Evolutionary conservation across 441 rosid species (phyloP), one percentile per base, ranked within the genome.

Genomic region (Gossypium davidsonii): DNA sequence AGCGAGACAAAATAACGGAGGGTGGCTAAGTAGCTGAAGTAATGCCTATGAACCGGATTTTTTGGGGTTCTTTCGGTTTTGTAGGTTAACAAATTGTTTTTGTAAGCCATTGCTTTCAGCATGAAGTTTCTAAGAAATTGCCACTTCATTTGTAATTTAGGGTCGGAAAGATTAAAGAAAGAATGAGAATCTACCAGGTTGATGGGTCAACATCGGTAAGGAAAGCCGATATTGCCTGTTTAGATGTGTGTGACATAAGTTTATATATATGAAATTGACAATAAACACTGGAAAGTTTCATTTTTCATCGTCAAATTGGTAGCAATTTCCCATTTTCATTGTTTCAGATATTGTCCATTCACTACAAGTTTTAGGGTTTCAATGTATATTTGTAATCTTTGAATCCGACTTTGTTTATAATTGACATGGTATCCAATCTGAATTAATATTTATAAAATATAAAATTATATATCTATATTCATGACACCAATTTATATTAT

Each of bases 11-110:
- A 57, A 17, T 21, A 37, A 77, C 25, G 12, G 73, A 6, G 34
- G 21, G 9, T 6, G 55, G 2, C 3, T n/a, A 1, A 18, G 12
- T 34, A 0, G 5, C 37, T 1, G 17, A 4, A 65, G 20, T 75
- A 93, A 91, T 1, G 93, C 93, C 74, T 49, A 49, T 49, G 55
- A 46, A 46, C 21, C 20, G 0, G 8, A 46, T 11, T 6, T 15
- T 15, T 15, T 21, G 21, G 56, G 20, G 20, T 1, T 52, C 56
- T 52, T 52, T 52, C 9, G 9, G 21, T 57, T 21, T 57, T 46
- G 51, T 46, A 46, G 51, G 51, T 46, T 46, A 2, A 57, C 31
- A 21, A 23, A 57, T 57, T 23, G 28, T 56, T 20, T 14, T 57
- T 57, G 31, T 57, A 23, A 57, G 59, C 31, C 6, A 21, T 57